Conservation (phyloP, 1,284 basidiomycete genomes). For the Phellinidium pouzarii region DNA sequence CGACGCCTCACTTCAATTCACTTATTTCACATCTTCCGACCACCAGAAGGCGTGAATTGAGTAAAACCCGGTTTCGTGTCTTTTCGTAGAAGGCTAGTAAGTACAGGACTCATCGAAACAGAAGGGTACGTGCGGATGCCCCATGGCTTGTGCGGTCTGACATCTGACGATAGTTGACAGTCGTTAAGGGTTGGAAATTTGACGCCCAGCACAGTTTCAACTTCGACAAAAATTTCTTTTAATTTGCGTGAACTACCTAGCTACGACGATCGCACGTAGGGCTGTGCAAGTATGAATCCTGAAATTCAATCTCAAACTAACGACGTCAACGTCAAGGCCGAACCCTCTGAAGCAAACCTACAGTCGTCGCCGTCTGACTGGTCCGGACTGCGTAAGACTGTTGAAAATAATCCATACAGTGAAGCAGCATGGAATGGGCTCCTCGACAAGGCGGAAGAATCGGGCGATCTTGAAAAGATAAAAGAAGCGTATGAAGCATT, state of each 20-base stretch:
- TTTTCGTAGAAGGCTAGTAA: neutral
- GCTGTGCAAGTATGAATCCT: neutral
- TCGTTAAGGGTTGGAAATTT: neutral
- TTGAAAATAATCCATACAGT: constrained; percentile 51
- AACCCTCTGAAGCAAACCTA: constrained; percentile 1
- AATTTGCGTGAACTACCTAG: neutral
- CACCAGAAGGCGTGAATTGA: neutral
- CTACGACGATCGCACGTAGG: no score
- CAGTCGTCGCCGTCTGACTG: constrained; percentile 36
- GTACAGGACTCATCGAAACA: neutral
- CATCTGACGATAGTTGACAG: neutral
- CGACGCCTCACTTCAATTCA: neutral
- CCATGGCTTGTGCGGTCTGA: neutral
- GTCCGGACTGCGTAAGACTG: constrained; percentile 38
- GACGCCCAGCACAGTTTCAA: neutral
- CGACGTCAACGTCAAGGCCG: constrained; percentile 4
- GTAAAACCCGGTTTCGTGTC: neutral
- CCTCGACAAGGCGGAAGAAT: constrained; percentile 58
- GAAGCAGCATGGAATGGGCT: constrained; percentile 64
- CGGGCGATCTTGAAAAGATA: constrained; percentile 61
- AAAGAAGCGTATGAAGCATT: constrained; percentile 69
- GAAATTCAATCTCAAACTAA: constrained; percentile 4
- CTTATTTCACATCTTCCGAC: neutral
- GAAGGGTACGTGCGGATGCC: neutral
- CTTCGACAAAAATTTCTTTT: neutral